Percentiles rank a stretch among this genome's conserved stretches.
Evolutionary conservation across 768 basidiomycete genomes (phyloP).

Genomic region (Filobasidium wieringae): DNA sequence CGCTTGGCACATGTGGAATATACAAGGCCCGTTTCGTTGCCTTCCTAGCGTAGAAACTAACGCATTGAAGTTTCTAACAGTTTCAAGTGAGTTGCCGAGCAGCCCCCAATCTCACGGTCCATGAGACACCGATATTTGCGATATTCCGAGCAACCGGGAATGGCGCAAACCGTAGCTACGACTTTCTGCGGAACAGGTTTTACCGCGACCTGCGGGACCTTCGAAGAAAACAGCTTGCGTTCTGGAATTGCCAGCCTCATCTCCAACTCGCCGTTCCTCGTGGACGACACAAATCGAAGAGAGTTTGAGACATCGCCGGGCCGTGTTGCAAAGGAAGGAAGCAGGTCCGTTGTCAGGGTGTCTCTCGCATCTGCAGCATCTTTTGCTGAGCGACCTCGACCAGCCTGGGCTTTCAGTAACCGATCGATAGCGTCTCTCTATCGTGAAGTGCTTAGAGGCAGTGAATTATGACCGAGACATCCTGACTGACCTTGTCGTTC

Average conservation of each 20-base stretch:
- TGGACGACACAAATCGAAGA: constrained; percentile 19
- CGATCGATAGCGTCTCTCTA: constrained; percentile 38
- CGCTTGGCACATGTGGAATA: too few relatives aligned
- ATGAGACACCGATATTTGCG: constrained; percentile 27
- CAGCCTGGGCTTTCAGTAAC: constrained; percentile 35
- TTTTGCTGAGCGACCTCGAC: constrained; percentile 23
- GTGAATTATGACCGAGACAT: not conserved
- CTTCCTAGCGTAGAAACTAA: too few relatives aligned
- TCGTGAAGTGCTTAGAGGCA: not conserved
- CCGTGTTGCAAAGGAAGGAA: not conserved
- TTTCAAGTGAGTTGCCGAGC: constrained; percentile 25
- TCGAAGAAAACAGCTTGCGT: constrained; percentile 15
- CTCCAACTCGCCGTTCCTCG: constrained; percentile 17
- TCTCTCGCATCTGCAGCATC: constrained; percentile 15
- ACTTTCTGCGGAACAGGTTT: not conserved
- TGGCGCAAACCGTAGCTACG: constrained; percentile 17
- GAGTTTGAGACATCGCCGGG: not conserved
- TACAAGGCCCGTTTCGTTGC: too few relatives aligned
- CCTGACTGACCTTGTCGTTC: constrained; percentile 33
- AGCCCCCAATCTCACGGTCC: constrained; percentile 28
- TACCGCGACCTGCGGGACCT: not conserved
- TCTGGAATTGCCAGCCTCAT: constrained; percentile 17
- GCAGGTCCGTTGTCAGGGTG: not conserved
- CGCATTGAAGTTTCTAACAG: constrained; percentile 12
- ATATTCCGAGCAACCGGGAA: constrained; percentile 19